A percentile compares a stretch with the other conserved stretches of the same genome.
These are phyloP conservation scores for Phialemonium atrogriseum DNA, from an alignment of 2,329 filamentous ascomycete species.

Conservation along the genomic window DNA sequence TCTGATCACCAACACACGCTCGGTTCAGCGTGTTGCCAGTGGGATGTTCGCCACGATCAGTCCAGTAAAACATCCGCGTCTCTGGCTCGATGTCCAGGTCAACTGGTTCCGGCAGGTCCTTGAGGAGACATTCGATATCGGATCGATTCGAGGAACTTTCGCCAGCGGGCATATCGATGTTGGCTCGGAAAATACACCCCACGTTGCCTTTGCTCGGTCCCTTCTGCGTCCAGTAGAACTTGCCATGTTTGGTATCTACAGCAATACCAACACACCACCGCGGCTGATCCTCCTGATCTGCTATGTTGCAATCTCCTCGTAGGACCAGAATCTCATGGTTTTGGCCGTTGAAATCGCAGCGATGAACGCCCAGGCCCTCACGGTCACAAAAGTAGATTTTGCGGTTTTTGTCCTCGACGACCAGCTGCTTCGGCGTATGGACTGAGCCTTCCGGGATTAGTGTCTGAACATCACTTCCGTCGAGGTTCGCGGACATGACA, in stretches of 20 bases:
- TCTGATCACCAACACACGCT: too few species aligned
- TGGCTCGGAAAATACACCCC: conserved; percentile 45
- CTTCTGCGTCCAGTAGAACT: conserved; percentile 55
- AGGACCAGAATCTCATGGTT: conserved; percentile 31
- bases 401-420: conserved; percentile 15
- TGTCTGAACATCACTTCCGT: conserved; percentile 34
- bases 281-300: conserved; percentile 20
- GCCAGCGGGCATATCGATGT: conserved; percentile 27
- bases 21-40: conserved; percentile 44
- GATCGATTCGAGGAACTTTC: conserved; percentile 23
- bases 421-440: conserved; percentile 42
- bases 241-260: conserved; percentile 30
- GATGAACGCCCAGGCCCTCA: conserved; percentile 31
- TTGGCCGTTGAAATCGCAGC: conserved; percentile 30
- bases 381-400: conserved; percentile 35
- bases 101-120: conserved; percentile 44
- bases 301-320: conserved; percentile 17
- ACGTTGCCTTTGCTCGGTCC: conserved; percentile 39
- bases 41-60: conserved; percentile 50
- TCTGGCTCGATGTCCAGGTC: conserved; percentile 46
- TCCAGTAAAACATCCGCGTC: conserved; percentile 45
- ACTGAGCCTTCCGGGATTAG: conserved; percentile 34
- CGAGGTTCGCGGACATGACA: conserved; percentile 36
- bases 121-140: conserved; percentile 34
- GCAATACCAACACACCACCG: conserved; percentile 50